Percentiles rank a stretch among this genome's conserved stretches.
phyloP scores from a whole-genome alignment of 192 early-diverging fungal species.

The Backusella psychrophila region DNA sequence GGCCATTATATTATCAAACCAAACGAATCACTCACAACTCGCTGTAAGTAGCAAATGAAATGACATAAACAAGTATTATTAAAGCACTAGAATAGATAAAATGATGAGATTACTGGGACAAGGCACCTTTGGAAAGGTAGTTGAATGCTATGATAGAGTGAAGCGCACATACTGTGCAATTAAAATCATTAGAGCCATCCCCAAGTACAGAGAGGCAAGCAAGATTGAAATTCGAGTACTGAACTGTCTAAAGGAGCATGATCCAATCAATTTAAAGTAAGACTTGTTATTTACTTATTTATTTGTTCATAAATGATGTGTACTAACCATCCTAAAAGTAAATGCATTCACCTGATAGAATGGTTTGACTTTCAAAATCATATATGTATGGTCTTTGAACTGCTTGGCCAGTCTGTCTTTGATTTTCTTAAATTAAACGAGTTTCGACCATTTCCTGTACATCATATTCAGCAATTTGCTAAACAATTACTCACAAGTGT shows the following conservation, averaged over 20 bases:
- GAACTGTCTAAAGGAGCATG: constrained; percentile 72
- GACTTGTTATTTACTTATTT: constrained; percentile 3
- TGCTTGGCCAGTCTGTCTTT: constrained; percentile 85
- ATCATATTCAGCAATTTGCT: constrained; percentile 87
- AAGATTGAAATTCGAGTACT: constrained; percentile 90
- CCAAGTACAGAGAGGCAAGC: constrained; percentile 95
- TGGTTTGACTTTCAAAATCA: constrained; percentile 91
- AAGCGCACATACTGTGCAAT: constrained; percentile 69
- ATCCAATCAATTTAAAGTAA: constrained; percentile 84
- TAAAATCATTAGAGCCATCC: constrained; percentile 92
- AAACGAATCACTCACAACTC: constrained; percentile 68
- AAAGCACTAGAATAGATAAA: constrained; percentile 52
- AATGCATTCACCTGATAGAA: constrained; percentile 87
- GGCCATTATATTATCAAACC: constrained; percentile 88
- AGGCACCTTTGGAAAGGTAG: constrained; percentile 98
- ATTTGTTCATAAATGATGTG: neutral
- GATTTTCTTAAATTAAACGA: constrained; percentile 96
- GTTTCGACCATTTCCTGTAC: constrained; percentile 85
- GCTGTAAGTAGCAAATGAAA: constrained; percentile 59
- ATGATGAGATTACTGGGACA: constrained; percentile 89
- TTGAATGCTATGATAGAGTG: constrained; percentile 79
- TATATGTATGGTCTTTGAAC: constrained; percentile 98
- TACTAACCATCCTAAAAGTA: constrained; percentile 42
- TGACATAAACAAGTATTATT: neutral
- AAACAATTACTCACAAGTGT: constrained; percentile 86